Evolutionary conservation across 2,329 filamentous ascomycete species (phyloP).

Genomic region (Atkinsonella texensis): DNA sequence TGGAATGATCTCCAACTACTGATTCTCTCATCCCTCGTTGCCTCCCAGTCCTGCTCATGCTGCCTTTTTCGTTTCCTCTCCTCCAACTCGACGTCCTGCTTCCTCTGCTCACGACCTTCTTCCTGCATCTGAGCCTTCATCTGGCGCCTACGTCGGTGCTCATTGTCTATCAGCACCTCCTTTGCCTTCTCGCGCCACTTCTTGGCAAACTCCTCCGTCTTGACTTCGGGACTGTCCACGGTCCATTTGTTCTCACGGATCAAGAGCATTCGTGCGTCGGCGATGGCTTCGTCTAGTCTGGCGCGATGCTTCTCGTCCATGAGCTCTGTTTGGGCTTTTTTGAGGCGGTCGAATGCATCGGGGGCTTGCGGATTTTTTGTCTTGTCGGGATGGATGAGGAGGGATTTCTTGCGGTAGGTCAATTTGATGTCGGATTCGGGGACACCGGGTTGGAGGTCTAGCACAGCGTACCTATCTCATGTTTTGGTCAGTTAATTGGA

Average conservation of each 20-base stretch:
- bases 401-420: constrained; percentile 92
- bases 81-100: constrained; percentile 75
- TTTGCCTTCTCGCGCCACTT: constrained; percentile 87
- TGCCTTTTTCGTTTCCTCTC: constrained; percentile 76
- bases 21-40: constrained; percentile 80
- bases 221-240: constrained; percentile 74
- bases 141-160: constrained; percentile 72
- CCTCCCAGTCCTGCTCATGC: constrained; percentile 91
- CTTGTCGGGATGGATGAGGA: constrained; percentile 97
- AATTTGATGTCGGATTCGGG: constrained; percentile 93
- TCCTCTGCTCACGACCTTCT: constrained; percentile 79
- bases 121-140: constrained; percentile 93
- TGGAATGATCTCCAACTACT: constrained; percentile 89
- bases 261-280: constrained; percentile 87
- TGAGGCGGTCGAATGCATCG: constrained; percentile 91
- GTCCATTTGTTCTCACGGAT: constrained; percentile 93
- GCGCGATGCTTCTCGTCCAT: constrained; percentile 89
- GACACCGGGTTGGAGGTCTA: constrained; percentile 90
- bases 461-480: constrained; percentile 66
- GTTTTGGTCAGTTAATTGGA: neutral
- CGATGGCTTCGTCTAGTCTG: constrained; percentile 84
- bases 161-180: constrained; percentile 84
- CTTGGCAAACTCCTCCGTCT: constrained; percentile 68
- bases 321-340: constrained; percentile 83
- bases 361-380: constrained; percentile 82